These are phyloP conservation scores for Talaromyces piceae DNA, from an alignment of 2,329 filamentous ascomycete genomes.

Conservation along the genomic window DNA sequence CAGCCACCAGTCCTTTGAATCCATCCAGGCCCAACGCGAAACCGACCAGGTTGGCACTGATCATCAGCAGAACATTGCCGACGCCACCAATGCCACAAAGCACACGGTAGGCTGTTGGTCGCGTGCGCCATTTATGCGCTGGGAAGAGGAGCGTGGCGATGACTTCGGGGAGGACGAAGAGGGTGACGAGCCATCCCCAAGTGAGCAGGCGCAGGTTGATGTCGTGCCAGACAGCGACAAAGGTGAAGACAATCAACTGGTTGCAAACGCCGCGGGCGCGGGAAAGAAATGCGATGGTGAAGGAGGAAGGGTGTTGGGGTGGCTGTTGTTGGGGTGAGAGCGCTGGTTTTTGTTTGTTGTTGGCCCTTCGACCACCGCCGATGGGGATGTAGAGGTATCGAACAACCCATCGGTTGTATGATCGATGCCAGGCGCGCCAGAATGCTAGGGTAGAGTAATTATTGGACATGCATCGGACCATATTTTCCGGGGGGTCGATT, in stretches of 20 bases:
- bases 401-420: slow-evolving; percentile 89
- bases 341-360: slow-evolving; percentile 10
- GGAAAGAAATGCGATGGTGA: slow-evolving; percentile 28
- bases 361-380: slow-evolving; percentile 55
- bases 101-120: slow-evolving; percentile 67
- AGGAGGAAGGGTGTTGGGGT: too few relatives aligned
- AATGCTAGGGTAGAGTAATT: slow-evolving; percentile 88
- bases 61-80: slow-evolving; percentile 86
- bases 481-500: slow-evolving; percentile 94
- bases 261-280: slow-evolving; percentile 60
- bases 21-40: slow-evolving; percentile 92
- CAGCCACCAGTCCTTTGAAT: slow-evolving; percentile 63
- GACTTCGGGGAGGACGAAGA: slow-evolving; percentile 90
- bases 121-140: slow-evolving; percentile 58
- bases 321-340: slow-evolving; percentile 43
- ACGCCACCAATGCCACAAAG: slow-evolving; percentile 75
- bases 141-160: slow-evolving; percentile 67
- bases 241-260: slow-evolving; percentile 82
- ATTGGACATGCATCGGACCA: slow-evolving; percentile 92
- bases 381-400: slow-evolving; percentile 91
- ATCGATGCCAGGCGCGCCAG: slow-evolving; percentile 94
- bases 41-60: slow-evolving; percentile 86
- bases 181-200: slow-evolving; percentile 93
- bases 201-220: slow-evolving; percentile 83
- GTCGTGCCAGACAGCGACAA: slow-evolving; percentile 97